phyloP scores from a whole-genome alignment of 345 rosid species.

The Orychophragmus violaceus region DNA sequence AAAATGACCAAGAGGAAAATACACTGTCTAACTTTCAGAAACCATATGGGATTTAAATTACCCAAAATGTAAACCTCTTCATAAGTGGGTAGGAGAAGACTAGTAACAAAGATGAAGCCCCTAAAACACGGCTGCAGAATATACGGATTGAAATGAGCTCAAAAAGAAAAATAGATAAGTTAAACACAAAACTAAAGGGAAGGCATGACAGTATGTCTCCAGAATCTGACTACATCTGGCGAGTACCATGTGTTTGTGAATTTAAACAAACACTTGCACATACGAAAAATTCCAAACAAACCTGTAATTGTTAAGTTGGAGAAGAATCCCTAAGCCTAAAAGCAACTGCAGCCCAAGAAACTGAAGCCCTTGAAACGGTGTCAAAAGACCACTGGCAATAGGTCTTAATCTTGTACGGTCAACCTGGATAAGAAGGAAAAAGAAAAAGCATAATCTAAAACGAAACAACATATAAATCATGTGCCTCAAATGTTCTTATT shows the following conservation, averaged over 20 bases:
- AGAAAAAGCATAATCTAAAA: background rate
- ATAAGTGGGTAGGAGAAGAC: slow-evolving; percentile 95
- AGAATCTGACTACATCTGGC: background rate
- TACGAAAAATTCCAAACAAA: slow-evolving; percentile 17
- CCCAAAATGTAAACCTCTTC: slow-evolving; percentile 98
- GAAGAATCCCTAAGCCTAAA: slow-evolving; percentile 92
- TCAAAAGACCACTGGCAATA: slow-evolving; percentile 83
- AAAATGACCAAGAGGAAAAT: background rate
- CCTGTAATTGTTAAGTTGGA: slow-evolving; percentile 87
- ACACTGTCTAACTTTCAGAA: background rate
- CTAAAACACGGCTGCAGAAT: slow-evolving; percentile 60
- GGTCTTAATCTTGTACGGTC: slow-evolving; percentile 86
- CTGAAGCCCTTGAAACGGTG: slow-evolving; percentile 71
- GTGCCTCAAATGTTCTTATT: background rate
- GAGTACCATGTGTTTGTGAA: background rate
- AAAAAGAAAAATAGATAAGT: no score
- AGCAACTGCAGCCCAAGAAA: slow-evolving; percentile 83
- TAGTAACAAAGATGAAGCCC: slow-evolving; percentile 90
- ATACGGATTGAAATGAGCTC: slow-evolving; percentile 22
- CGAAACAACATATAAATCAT: no score
- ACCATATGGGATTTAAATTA: slow-evolving; percentile 21
- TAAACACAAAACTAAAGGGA: background rate
- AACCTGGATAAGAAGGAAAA: slow-evolving; percentile 49
- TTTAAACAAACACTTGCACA: background rate
- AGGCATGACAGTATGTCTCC: background rate